Base-by-base conservation (phyloP, 768 basidiomycete genomes). In the Leucocoprinus birnbaumii region DNA sequence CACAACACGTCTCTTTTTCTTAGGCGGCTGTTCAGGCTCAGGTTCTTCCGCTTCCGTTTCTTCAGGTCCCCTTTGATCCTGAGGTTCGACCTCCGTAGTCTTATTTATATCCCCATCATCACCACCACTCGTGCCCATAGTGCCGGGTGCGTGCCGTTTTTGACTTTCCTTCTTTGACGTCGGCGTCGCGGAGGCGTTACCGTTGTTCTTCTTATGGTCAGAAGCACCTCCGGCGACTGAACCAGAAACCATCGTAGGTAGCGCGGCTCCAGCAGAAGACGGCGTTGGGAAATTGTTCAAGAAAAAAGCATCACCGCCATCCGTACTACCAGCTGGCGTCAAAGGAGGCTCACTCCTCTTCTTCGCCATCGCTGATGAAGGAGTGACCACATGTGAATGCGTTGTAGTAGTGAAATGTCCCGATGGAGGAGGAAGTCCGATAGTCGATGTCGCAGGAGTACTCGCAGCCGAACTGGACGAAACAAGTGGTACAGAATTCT, bases 1-100 rank as follows among this genome's bases (percentile, higher is more conserved):
- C 34, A 82, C 87, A n/a, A 91, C 83, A 21, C 91, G 78, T 53
- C 91, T 79, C 69, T 91, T 93, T 71, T 94, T 93, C 80, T 90
- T 94, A 5, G 87, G 87, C 2, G 87, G 91, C 57, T 83, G 85
- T 57, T 72, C 54, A 57, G 56, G 18, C 59, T 38, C 38, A 38
- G 3, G 38, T 4, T 38, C 38, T 16, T 38, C 14, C 34, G 6
- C 34, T 35, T 35, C 16, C 16, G 16, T 38, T 38, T 7, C 38
- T 38, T 11, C 38, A 38, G 16, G 38, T 4, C 65, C 22, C 18
- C 13, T 38, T 38, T 38, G 9, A n/a, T 38, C 38, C 38, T n/a
- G 9, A 7, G n/a, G 38, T n/a, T 38, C 51, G 9, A 26, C 22
- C 21, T 65, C 48, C 64, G 68, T 56, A 62, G 63, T 31, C 16